These are phyloP conservation scores for Teratosphaeria zuluensis DNA, from an alignment of 2,329 filamentous ascomycete genomes.

Conservation along the genomic window DNA sequence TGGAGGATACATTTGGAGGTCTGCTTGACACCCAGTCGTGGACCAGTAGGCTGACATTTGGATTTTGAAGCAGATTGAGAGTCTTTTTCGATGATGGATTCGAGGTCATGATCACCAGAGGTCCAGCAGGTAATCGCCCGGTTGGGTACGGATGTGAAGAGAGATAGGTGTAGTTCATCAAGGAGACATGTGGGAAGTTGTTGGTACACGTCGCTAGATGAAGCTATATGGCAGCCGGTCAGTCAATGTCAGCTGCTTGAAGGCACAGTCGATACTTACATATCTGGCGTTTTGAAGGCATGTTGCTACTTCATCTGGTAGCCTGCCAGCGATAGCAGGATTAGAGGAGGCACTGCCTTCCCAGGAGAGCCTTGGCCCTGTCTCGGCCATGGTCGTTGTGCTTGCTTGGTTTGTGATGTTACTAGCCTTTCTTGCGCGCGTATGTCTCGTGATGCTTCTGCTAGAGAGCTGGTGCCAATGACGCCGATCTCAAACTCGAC, in stretches of 20 bases:
- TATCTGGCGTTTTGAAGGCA: conserved; percentile 93
- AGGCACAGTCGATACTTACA: conserved; percentile 42
- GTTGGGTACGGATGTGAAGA: conserved; percentile 47
- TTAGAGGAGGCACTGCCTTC: conserved; percentile 57
- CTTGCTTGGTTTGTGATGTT: neutral
- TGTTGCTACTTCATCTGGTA: conserved; percentile 77
- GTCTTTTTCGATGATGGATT: conserved; percentile 71
- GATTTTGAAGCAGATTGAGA: conserved; percentile 72
- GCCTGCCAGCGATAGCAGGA: conserved; percentile 55
- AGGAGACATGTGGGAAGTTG: conserved; percentile 78
- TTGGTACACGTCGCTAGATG: conserved; percentile 85
- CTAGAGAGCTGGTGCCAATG: neutral
- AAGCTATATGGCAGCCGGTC: conserved; percentile 50
- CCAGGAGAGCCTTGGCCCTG: conserved; percentile 21
- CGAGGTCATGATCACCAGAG: conserved; percentile 81
- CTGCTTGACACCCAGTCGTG: conserved; percentile 97
- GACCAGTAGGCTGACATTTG: conserved; percentile 84
- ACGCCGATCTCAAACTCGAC: neutral
- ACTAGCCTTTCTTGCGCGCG: neutral
- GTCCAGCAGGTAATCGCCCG: conserved; percentile 37
- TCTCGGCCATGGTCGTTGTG: conserved; percentile 4
- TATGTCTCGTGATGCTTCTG: neutral
- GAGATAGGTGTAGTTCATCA: conserved; percentile 99
- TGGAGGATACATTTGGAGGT: conserved; percentile 52
- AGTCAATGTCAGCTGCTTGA: neutral